Evolutionary conservation across 208 protist genomes (phyloP).

Genomic region (Wallacemonas sp.): DNA sequence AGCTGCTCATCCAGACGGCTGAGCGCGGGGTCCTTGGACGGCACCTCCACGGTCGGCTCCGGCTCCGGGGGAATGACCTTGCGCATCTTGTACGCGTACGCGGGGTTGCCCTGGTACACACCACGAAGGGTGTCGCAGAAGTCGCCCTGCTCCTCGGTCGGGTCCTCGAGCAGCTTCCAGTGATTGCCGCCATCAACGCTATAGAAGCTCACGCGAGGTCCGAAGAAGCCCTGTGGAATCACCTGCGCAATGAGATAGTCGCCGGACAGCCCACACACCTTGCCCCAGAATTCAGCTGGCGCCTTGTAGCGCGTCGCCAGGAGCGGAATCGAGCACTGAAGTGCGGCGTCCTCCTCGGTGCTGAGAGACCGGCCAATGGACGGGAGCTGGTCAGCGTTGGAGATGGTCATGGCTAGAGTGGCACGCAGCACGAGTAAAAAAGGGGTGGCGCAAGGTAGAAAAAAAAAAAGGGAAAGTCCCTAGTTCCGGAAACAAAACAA

Average conservation of each 20-base stretch:
- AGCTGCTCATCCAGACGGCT: conserved; percentile 48
- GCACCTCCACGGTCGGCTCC: conserved; percentile 53
- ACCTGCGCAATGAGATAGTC: conserved; percentile 87
- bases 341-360: conserved; percentile 63
- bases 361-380: conserved; percentile 61
- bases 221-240: conserved; percentile 55
- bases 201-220: conserved; percentile 66
- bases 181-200: conserved; percentile 81
- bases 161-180: conserved; percentile 61
- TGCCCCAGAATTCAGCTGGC: conserved; percentile 78
- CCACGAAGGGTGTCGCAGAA: conserved; percentile 88
- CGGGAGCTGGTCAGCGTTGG: conserved; percentile 59
- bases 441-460: neutral
- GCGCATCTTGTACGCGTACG: conserved; percentile 86
- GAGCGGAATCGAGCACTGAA: conserved; percentile 83
- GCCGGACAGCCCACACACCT: conserved; percentile 56
- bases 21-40: conserved; percentile 46
- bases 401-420: conserved; percentile 40
- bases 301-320: conserved; percentile 61
- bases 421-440: neutral
- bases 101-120: conserved; percentile 74
- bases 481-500: neutral
- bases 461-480: conserved; percentile 10
- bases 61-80: conserved; percentile 77
- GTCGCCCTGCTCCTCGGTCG: conserved; percentile 67